Evolutionary conservation across 805 yeast species (phyloP), one percentile per base, ranked within the genome.

Genomic region (Candida dajiaensis): DNA sequence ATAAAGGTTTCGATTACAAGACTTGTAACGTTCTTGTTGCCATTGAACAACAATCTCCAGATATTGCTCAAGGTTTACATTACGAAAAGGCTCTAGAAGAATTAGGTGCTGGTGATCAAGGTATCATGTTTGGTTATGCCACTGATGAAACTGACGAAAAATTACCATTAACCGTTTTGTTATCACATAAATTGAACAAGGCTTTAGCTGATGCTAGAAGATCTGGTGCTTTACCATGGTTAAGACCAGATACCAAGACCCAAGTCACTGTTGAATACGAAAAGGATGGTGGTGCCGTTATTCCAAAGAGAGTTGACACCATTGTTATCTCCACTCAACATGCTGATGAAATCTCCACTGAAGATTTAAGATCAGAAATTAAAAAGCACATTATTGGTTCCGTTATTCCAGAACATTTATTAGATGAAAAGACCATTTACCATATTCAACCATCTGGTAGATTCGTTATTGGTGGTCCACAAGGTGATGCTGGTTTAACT

Each of bases 61-160:
- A 94, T 76, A 94, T 94, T 65, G 99, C 99, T 52, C 98, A 92
- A 76, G 99, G 99, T 81, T 82, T 94, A 67, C 98, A 94, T 75
- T 86, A 86, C 74, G 97, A 94, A 66, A 80, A 84, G 75, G 96
- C 86, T 47, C 77, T 94, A 56, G 99, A 94, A 79, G 95, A 94
- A 50, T 82, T 94, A 66, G 99, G 99, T 72, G 99, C 99, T 57
- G 99, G 99, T 83, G 99, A 94, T 77, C 99, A 94, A 76, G 99
- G 99, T 85, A 94, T 94, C 71, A 94, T 94, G 99, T 94, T 94
- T 69, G 99, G 99, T 73, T 94, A 94, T 73, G 99, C 99, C 62
- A 84, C 98, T 54, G 97, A 94, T 66, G 99, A 94, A 79, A 90
- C 99, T 62, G 96, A 92, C 68, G 98, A 94, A 78, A 83, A 86